Evolutionary conservation across 495 filamentous ascomycete genomes (phyloP).

Genomic region (Aspergillus homomorphus): DNA sequence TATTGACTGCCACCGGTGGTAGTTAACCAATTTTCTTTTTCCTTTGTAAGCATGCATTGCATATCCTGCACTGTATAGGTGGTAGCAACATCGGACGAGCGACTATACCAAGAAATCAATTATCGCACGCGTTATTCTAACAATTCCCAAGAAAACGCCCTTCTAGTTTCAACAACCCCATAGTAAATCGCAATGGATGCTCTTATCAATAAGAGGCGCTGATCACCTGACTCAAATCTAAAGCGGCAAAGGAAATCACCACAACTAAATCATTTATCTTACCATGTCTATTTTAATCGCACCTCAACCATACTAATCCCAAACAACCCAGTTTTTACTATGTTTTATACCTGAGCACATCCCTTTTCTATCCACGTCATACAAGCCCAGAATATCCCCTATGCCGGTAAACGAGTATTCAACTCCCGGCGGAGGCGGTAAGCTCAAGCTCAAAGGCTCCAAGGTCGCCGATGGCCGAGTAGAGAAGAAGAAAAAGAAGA

Average conservation of each 20-base stretch:
- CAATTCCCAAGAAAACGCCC: too few species aligned
- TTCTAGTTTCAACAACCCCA: too few species aligned
- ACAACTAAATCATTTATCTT: not conserved
- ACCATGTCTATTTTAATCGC: not conserved
- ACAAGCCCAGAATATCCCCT: not conserved
- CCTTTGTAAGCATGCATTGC: too few species aligned
- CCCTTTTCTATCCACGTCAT: too few species aligned
- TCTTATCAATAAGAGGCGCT: not conserved
- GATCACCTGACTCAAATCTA: slow-evolving; percentile 3
- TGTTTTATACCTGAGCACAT: too few species aligned
- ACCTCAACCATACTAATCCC: not conserved
- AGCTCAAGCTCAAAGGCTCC: slow-evolving; percentile 77
- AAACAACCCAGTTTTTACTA: not conserved
- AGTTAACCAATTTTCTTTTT: not conserved
- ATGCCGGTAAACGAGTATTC: slow-evolving; percentile 62
- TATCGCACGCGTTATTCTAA: too few species aligned
- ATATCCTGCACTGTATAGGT: too few species aligned
- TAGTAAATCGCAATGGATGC: too few species aligned
- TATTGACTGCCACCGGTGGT: not conserved
- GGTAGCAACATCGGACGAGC: not conserved
- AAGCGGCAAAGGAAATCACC: slow-evolving; percentile 5
- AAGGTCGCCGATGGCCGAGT: slow-evolving; percentile 51
- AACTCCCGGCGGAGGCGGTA: slow-evolving; percentile 54
- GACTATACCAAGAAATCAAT: too few species aligned
- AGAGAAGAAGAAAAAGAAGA: slow-evolving; percentile 61